A percentile compares a stretch with the other conserved stretches of the same genome.
Conservation (phyloP, 2,329 filamentous ascomycete genomes). For the Beauveria varroae region DNA sequence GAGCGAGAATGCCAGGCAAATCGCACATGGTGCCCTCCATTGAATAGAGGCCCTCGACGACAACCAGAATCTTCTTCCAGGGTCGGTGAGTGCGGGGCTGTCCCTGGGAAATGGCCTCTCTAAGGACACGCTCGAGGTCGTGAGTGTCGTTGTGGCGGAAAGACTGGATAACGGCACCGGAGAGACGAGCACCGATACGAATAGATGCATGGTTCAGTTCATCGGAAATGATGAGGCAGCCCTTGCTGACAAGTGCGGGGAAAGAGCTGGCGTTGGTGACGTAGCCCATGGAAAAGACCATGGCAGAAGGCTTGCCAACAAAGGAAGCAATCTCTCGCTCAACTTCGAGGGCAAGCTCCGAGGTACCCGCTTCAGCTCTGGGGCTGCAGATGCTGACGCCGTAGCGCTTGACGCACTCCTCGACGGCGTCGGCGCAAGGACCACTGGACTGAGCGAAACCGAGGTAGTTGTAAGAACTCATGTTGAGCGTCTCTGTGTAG, state of each 20-base stretch:
- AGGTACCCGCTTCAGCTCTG: conserved; percentile 75
- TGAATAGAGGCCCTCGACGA: conserved; percentile 94
- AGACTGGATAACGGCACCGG: conserved; percentile 87
- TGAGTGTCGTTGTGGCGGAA: conserved; percentile 98
- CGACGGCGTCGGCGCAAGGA: conserved; percentile 87
- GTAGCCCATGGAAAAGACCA: conserved; percentile 99
- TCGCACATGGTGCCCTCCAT: conserved; percentile 99
- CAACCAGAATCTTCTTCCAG: conserved; percentile 98
- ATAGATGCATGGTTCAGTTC: conserved; percentile 98
- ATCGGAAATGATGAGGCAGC: conserved; percentile 90
- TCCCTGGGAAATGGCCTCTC: conserved; percentile 90
- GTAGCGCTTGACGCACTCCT: conserved; percentile 77
- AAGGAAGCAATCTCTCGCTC: conserved; percentile 85
- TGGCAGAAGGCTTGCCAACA: conserved; percentile 87
- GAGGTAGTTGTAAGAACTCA: conserved; percentile 99
- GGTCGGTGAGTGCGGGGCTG: conserved; percentile 97
- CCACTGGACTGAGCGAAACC: conserved; percentile 97
- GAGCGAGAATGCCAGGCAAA: conserved; percentile 75
- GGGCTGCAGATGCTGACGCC: conserved; percentile 78
- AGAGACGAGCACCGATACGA: conserved; percentile 86
- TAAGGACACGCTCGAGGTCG: conserved; percentile 76
- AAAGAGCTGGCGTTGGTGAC: conserved; percentile 92
- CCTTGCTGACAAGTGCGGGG: conserved; percentile 85
- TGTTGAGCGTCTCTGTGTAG: conserved; percentile 88
- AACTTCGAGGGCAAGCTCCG: conserved; percentile 80